These are phyloP conservation scores for Cucurbita maxima DNA, from an alignment of 306 rosid genomes.

Conservation along the genomic window DNA sequence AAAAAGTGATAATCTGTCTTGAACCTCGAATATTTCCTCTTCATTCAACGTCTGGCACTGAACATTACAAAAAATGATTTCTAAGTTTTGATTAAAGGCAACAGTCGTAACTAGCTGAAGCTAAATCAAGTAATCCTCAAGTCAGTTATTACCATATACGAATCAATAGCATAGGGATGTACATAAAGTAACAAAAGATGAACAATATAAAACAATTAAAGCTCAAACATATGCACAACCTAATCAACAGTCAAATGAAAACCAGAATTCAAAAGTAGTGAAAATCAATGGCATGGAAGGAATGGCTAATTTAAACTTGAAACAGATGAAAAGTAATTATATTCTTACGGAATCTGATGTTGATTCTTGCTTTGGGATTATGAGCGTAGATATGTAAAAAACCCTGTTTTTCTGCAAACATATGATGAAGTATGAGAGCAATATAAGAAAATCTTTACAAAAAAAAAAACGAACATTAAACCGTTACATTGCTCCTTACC, in stretches of 20 bases:
- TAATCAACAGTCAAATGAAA: neutral
- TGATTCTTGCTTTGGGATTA: slow-evolving; percentile 94
- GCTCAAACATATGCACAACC: neutral
- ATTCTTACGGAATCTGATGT: slow-evolving; percentile 89
- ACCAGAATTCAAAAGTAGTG: slow-evolving; percentile 4
- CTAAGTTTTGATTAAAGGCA: slow-evolving; percentile 7
- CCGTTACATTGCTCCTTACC: slow-evolving; percentile 35
- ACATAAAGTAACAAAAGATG: neutral
- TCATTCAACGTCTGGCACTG: slow-evolving; percentile 97
- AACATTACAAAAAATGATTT: slow-evolving; percentile 7
- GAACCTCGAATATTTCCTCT: slow-evolving; percentile 98
- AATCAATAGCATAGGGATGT: neutral
- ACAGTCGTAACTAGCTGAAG: neutral
- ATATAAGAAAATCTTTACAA: neutral
- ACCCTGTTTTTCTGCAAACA: slow-evolving; percentile 86
- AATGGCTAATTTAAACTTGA: slow-evolving; percentile 1
- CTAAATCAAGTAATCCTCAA: neutral
- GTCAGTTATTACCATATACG: neutral
- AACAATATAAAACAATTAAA: neutral
- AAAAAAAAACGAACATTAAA: neutral
- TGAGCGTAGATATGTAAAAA: slow-evolving; percentile 81
- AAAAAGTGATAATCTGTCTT: slow-evolving; percentile 84
- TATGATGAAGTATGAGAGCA: slow-evolving; percentile 15
- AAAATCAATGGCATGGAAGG: neutral
- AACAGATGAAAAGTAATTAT: slow-evolving; percentile 1